Percentiles rank a stretch among this genome's conserved stretches.
These are phyloP conservation scores for Yamadazyma conglobata DNA, from an alignment of 1,139 yeast genomes.

Conservation along the genomic window DNA sequence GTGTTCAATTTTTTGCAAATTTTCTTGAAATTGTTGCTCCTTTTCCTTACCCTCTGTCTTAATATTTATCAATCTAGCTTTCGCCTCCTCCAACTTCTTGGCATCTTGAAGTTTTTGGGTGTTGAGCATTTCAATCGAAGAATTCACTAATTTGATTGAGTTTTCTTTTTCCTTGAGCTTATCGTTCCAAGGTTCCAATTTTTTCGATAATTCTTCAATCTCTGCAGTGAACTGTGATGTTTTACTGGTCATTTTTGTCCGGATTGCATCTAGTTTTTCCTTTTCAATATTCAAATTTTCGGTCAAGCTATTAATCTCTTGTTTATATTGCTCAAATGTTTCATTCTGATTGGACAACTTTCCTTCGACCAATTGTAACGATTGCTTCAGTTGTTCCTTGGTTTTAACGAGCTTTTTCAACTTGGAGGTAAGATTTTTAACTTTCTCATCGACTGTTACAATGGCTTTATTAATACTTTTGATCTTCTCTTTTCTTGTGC, in stretches of 20 bases:
- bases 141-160: conserved; percentile 59
- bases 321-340: conserved; percentile 38
- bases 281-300: conserved; percentile 52
- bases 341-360: conserved; percentile 46
- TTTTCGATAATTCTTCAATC: conserved; percentile 59
- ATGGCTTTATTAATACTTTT: conserved; percentile 46
- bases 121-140: conserved; percentile 60
- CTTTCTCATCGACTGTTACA: conserved; percentile 72
- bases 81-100: conserved; percentile 45
- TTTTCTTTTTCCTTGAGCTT: conserved; percentile 65
- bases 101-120: conserved; percentile 45
- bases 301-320: conserved; percentile 45
- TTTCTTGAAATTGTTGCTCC: conserved; percentile 41
- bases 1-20: conserved; percentile 44
- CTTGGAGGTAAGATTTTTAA: conserved; percentile 59
- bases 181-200: conserved; percentile 82
- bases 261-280: conserved; percentile 54
- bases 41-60: conserved; percentile 53
- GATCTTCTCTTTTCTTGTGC: conserved; percentile 33
- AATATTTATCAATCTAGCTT: conserved; percentile 45
- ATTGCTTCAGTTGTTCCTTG: conserved; percentile 32
- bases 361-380: conserved; percentile 39
- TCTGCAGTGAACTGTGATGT: conserved; percentile 63
- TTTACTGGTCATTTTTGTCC: conserved; percentile 66
- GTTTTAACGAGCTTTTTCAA: conserved; percentile 59